Percentiles rank a stretch among this genome's conserved stretches.
phyloP scores from a whole-genome alignment of 2,329 filamentous ascomycete species.

The Neopestalotiopsis rosae region DNA sequence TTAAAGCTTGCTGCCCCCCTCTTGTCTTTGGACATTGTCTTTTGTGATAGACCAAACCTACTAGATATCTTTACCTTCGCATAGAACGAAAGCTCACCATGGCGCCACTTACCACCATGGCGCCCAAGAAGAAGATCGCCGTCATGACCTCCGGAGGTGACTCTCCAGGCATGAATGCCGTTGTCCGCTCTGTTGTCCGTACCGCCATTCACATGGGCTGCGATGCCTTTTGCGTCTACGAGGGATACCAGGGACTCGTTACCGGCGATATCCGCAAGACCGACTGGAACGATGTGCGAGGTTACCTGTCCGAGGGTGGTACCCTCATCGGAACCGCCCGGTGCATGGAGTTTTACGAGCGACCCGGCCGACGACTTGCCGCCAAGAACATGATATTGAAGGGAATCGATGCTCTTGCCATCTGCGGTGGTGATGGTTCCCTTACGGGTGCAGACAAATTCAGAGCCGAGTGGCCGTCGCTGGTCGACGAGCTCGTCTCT shows the following conservation, averaged over 20 bases:
- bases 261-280: conserved; percentile 88
- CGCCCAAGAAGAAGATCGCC: conserved; percentile 71
- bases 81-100: conserved; percentile 34
- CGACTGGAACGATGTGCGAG: conserved; percentile 91
- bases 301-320: conserved; percentile 91
- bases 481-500: conserved; percentile 83
- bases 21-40: conserved; percentile 3
- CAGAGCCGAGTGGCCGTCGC: conserved; percentile 86
- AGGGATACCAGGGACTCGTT: conserved; percentile 95
- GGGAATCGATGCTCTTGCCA: conserved; percentile 94
- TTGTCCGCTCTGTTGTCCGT: conserved; percentile 87
- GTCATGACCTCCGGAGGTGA: conserved; percentile 96
- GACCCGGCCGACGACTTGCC: conserved; percentile 79
- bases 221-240: conserved; percentile 82
- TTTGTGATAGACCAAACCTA: background rate
- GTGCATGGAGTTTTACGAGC: conserved; percentile 91
- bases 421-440: conserved; percentile 96
- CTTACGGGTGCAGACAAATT: conserved; percentile 96
- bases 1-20: conserved; percentile 5
- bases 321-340: conserved; percentile 95
- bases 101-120: conserved; percentile 33
- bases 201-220: conserved; percentile 87
- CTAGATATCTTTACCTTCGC: background rate
- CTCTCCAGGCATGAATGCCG: conserved; percentile 93
- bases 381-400: conserved; percentile 94